These are phyloP conservation scores for Magnusiomyces paraingens DNA, from an alignment of 1,139 yeast genomes.

Conservation along the genomic window DNA sequence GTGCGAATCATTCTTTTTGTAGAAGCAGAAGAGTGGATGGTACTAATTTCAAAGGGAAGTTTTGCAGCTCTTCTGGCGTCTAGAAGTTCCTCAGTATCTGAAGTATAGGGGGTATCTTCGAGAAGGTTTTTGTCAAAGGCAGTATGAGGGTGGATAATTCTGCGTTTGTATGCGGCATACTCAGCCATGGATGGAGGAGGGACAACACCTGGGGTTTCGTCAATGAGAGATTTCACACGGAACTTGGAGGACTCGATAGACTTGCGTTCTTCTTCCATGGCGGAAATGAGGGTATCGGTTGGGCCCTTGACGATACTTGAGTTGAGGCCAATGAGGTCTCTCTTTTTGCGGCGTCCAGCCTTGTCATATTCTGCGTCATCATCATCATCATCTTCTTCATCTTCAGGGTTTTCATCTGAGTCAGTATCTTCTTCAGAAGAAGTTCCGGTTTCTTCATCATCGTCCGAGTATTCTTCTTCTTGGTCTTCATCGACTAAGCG, in stretches of 20 bases:
- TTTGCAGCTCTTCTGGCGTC: conserved; percentile 59
- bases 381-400: conserved; percentile 39
- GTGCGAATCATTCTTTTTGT: conserved; percentile 56
- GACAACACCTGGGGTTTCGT: conserved; percentile 36
- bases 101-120: conserved; percentile 53
- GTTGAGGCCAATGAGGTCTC: conserved; percentile 15
- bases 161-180: conserved; percentile 40
- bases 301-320: conserved; percentile 25
- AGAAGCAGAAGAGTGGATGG: conserved; percentile 49
- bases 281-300: conserved; percentile 39
- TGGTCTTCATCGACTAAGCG: conserved; percentile 18
- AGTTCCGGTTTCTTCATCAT: conserved; percentile 19
- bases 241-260: conserved; percentile 20
- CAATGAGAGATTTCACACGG: conserved; percentile 34
- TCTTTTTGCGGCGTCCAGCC: conserved; percentile 10
- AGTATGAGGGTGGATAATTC: conserved; percentile 39
- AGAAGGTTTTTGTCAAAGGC: conserved; percentile 29
- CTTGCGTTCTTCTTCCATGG: conserved; percentile 30
- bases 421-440: conserved; percentile 18
- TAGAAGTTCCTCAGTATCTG: conserved; percentile 61
- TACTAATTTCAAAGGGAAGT: conserved; percentile 56
- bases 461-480: conserved; percentile 12
- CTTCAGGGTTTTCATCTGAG: conserved; percentile 25
- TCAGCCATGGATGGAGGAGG: conserved; percentile 50
- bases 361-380: conserved; percentile 49